Evolutionary conservation across 495 filamentous ascomycete genomes (phyloP), one percentile per base, ranked within the genome.

Genomic region (Lepraria neglecta): DNA sequence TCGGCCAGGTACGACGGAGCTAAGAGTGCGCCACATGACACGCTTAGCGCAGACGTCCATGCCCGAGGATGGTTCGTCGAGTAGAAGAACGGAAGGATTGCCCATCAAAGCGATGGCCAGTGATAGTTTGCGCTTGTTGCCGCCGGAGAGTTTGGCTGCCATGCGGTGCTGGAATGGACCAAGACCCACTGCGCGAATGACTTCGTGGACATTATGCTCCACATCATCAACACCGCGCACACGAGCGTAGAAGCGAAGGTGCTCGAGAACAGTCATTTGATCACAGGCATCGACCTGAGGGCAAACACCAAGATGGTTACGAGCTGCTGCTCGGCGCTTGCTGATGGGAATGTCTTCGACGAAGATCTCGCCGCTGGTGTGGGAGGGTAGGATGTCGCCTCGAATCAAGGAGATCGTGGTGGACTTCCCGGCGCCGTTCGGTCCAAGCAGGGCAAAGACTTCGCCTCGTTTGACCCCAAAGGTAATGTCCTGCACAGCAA

Each of bases 371-470:
- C 87, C 86, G 38, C 74, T 73, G 59, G 75, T 74, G 40, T 72
- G 70, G 47, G 78, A 77, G 0, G 90, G 89, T 35, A 82, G 80
- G 56, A 91, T 78, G 65, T 95, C 90, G n/a, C 90, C 91, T 60
- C 91, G 82, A 71, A 96, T 88, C 43, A 95, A 75, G 19, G 81
- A 85, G 72, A 96, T 92, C 7, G 86, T 92, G 5, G 89, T 94
- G 5, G 83, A 87, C 68, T 96, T 96, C 52, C 91, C 91, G 1
- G 91, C 91, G 28, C 90, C 91, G 69, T 96, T 96, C 24, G 90
- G 89, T 6, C 91, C 91, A 6, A 96, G 81, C 1, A 95, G 80
- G 2, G 90, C 89, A 71, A 95, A 95, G 15, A 92, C 85, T 69
- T 94, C 87, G 58, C 86, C 84, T 52, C 81, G 83, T 40, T 82